A percentile compares a stretch with the other conserved stretches of the same genome.
Evolutionary conservation across 1,284 basidiomycete species (phyloP).

Genomic region (Kwoniella shivajii): DNA sequence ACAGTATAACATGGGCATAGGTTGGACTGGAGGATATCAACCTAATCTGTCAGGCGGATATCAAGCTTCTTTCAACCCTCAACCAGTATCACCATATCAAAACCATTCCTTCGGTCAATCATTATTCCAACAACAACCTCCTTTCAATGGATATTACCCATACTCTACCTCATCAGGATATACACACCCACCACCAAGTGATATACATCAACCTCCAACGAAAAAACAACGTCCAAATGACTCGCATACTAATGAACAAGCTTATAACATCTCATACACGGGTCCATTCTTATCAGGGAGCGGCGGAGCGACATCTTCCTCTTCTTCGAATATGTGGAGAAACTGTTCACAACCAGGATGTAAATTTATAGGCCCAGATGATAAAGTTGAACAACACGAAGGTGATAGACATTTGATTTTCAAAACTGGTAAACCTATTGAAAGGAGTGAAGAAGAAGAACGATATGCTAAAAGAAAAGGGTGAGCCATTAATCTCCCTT

Average conservation of each 20-base stretch:
- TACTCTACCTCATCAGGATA: constrained; percentile 5
- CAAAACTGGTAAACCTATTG: constrained; percentile 58
- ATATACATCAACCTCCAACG: constrained; percentile 10
- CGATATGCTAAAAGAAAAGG: constrained; percentile 66
- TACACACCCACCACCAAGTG: constrained; percentile 1
- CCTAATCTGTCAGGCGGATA: constrained; percentile 14
- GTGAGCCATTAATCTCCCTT: constrained; percentile 22
- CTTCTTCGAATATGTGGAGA: constrained; percentile 35
- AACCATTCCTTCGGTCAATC: constrained; percentile 22
- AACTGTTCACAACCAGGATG: constrained; percentile 70
- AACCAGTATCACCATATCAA: background rate
- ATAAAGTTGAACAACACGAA: constrained; percentile 77
- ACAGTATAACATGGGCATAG: background rate
- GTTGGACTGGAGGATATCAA: constrained; percentile 5
- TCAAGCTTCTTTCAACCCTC: constrained; percentile 1
- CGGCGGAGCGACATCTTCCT: too few relatives aligned
- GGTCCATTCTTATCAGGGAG: too few relatives aligned
- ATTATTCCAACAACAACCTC: constrained; percentile 21
- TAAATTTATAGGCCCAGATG: constrained; percentile 70
- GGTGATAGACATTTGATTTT: constrained; percentile 88
- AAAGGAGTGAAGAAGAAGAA: constrained; percentile 63
- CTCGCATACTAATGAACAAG: background rate
- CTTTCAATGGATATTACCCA: constrained; percentile 59
- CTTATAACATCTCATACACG: too few relatives aligned
- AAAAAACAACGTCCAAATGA: constrained; percentile 19